Evolutionary conservation across 768 basidiomycete species (phyloP).

Genomic region (Termitomyces sp.): DNA sequence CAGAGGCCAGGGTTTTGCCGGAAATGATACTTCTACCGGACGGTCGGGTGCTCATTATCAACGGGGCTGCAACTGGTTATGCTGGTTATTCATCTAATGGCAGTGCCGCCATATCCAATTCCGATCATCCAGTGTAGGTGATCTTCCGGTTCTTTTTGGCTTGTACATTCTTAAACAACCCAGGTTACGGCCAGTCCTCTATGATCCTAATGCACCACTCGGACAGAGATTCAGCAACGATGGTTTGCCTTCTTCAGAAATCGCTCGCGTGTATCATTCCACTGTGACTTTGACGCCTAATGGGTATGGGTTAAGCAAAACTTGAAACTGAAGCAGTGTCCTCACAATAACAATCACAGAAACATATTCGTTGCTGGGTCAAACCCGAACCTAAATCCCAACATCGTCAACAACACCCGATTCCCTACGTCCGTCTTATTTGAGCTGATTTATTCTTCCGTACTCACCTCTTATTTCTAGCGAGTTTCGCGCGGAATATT

Average conservation of each 20-base stretch:
- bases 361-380: constrained; percentile 31
- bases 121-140: constrained; percentile 22
- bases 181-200: constrained; percentile 38
- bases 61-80: constrained; percentile 37
- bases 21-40: constrained; percentile 33
- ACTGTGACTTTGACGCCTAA: constrained; percentile 49
- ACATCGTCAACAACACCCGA: constrained; percentile 4
- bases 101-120: constrained; percentile 19
- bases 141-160: neutral
- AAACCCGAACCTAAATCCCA: constrained; percentile 27
- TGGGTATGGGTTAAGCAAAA: constrained; percentile 28
- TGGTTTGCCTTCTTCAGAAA: constrained; percentile 32
- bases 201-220: constrained; percentile 35
- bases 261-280: constrained; percentile 61
- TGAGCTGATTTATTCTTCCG: constrained; percentile 12
- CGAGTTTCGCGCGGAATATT: constrained; percentile 37
- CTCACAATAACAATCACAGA: neutral
- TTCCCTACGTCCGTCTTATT: constrained; percentile 5
- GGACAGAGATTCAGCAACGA: constrained; percentile 43
- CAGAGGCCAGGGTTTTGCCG: constrained; percentile 30
- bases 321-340: neutral
- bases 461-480: constrained; percentile 15
- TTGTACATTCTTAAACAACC: constrained; percentile 20
- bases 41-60: constrained; percentile 34
- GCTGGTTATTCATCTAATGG: constrained; percentile 36